These are phyloP conservation scores for Hygrocybe coccinea DNA, from an alignment of 768 basidiomycete genomes.

Conservation along the genomic window DNA sequence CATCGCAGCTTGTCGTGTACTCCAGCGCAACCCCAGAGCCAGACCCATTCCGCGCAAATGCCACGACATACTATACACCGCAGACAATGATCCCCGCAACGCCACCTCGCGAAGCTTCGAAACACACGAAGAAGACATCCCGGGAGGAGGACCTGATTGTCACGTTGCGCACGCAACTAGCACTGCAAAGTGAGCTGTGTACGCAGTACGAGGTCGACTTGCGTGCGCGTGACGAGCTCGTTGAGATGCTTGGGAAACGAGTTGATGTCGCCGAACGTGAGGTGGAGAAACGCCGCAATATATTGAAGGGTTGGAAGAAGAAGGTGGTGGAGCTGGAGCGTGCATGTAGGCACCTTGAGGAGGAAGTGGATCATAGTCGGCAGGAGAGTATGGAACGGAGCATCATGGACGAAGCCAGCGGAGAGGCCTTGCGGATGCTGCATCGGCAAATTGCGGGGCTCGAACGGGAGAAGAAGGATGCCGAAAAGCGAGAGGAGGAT, in stretches of 20 bases:
- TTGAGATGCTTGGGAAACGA: conserved; percentile 53
- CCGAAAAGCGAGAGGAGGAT: conserved; percentile 38
- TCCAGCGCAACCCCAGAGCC: conserved; percentile 38
- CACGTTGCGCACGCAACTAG: conserved; percentile 69
- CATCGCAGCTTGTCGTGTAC: conserved; percentile 45
- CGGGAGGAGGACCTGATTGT: conserved; percentile 69
- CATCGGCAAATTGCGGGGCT: conserved; percentile 76
- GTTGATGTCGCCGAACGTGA: conserved; percentile 56
- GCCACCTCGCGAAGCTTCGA: conserved; percentile 43
- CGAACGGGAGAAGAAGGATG: conserved; percentile 58
- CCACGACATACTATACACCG: conserved; percentile 73
- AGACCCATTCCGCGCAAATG: conserved; percentile 70
- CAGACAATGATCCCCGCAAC: conserved; percentile 68
- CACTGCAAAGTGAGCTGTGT: conserved; percentile 69
- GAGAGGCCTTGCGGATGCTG: conserved; percentile 72
- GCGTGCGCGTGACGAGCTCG: conserved; percentile 65
- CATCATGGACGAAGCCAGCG: conserved; percentile 78
- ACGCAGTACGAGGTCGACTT: conserved; percentile 75
- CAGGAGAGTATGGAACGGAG: conserved; percentile 78
- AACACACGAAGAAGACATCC: conserved; percentile 56
- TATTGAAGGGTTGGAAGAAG: conserved; percentile 65
- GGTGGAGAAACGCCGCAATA: conserved; percentile 51
- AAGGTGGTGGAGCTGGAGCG: conserved; percentile 71
- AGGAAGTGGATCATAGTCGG: conserved; percentile 81
- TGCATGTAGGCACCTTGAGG: conserved; percentile 63